Percentiles rank a stretch among this genome's conserved stretches.
Conservation (phyloP, 2,329 filamentous ascomycete species). For the Alternaria burnsii region DNA sequence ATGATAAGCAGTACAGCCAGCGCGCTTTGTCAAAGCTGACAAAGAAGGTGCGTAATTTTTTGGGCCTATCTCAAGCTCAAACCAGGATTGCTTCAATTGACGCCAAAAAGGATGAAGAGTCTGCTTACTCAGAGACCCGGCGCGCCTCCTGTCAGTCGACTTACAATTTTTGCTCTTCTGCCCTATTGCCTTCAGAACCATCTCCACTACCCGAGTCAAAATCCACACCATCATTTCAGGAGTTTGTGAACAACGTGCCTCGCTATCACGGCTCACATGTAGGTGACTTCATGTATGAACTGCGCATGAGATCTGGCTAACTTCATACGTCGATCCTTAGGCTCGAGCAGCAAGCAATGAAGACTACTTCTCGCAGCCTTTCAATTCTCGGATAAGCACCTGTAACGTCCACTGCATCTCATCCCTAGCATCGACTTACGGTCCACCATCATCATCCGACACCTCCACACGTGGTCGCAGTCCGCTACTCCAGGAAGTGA, state of each 20-base stretch:
- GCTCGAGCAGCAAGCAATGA: slow-evolving; percentile 15
- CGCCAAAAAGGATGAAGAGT: slow-evolving; percentile 1
- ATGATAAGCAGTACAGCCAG: slow-evolving; percentile 21
- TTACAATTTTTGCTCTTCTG: slow-evolving; percentile 15
- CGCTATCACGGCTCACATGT: background rate
- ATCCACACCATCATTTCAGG: background rate
- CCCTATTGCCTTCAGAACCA: background rate
- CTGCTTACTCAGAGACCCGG: slow-evolving; percentile 12
- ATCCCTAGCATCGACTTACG: background rate
- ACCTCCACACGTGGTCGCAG: slow-evolving; percentile 21
- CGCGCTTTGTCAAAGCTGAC: slow-evolving; percentile 1
- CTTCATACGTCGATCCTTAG: too few species aligned
- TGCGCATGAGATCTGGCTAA: too few species aligned
- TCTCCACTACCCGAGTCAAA: background rate
- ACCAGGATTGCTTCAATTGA: slow-evolving; percentile 15
- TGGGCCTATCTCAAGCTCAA: slow-evolving; percentile 7
- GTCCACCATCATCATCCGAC: background rate
- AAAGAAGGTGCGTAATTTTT: slow-evolving; percentile 19
- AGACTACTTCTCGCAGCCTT: slow-evolving; percentile 17
- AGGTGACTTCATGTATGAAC: too few species aligned
- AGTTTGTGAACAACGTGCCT: background rate
- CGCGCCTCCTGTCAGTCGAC: slow-evolving; percentile 15
- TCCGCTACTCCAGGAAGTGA: slow-evolving; percentile 14
- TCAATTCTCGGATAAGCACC: background rate
- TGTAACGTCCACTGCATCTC: background rate